Evolutionary conservation across 805 yeast species (phyloP), one percentile per base, ranked within the genome.

Genomic region (Pichia heedii): DNA sequence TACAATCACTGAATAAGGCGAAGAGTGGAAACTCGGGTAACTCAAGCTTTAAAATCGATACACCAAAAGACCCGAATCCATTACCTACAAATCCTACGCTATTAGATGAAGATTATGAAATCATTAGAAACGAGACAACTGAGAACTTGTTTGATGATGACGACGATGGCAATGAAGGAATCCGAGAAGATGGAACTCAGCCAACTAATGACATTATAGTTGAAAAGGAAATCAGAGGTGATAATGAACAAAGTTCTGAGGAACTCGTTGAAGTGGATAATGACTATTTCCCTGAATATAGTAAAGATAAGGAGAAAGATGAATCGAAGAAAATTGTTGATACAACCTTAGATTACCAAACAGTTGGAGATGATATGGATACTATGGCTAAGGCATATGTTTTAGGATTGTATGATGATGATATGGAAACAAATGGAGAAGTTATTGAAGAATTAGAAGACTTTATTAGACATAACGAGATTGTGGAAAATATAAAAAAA

Each of bases 371-470:
- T 18, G 73, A 76, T 50, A 44, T 73, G 50, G 81, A 77, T 39
- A 68, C 73, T 3, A 73, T 79, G 80, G 82, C 76, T 0, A 67
- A 69, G 41, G 83, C 82, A 0, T 80, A 80, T 50, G 62, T 68
- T n/a, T 50, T 68, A 20, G 85, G 84, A 1, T 57, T 73, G 50
- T 78, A 76, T 52, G 83, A 79, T 52, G 84, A 76, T 47, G 84
- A 79, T 50, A 58, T 74, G 10, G 68, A 63, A 21, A 73, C 77
- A 0, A 69, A 70, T 39, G 84, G 84, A 0, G 73, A 74, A 13
- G 71, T 80, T 0, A 70, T 80, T 19, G 74, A 74, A 47, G 62
- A 68, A 43, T 42, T 79, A 11, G 69, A 64, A 12, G 86, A 80
- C 54, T 77, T 80, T 53, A 72, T 73, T 49, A 53, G 49, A 3